Evolutionary conservation across 495 filamentous ascomycete species (phyloP), one percentile per base, ranked within the genome.

Genomic region (Aspergillus mulundensis): DNA sequence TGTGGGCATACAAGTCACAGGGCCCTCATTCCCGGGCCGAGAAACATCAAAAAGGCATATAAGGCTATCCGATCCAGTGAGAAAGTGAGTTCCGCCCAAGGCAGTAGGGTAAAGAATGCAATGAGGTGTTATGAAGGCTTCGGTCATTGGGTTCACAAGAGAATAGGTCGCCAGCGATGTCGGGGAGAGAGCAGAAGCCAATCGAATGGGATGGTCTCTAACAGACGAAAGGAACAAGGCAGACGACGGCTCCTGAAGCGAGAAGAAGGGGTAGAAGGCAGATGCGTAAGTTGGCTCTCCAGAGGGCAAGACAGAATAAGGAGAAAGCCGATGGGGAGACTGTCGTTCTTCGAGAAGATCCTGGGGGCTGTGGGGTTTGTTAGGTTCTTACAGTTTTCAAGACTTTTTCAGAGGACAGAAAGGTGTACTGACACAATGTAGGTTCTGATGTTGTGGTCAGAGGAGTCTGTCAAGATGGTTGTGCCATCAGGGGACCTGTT

Each of bases 401-500:
- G 32, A 8, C n/a, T 7, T 41, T 41, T 2, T 16, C 15, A 30
- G 32, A 8, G 32, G 16, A 6, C 36, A 18, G 24, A 15, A 5
- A 11, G 16, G 25, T 5, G 7, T n/a, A 68, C 71, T 64, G 61
- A 86, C 78, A 96, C 63, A 28, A 95, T 81, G 68, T 84, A 94
- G 12, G 84, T 82, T 48, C 82, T 77, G 40, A 95, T 76, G 45
- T 71, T 75, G 61, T 91, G 83, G 56, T 89, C 80, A 7, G 82
- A 84, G 38, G 80, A 86, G 23, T 81, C 80, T n/a, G 91, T 88
- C 62, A 98, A 65, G 45, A 97, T 71, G 7, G 82, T 83, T 10
- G 90, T 94, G 15, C 93, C 90, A 65, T 96, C 92, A 44, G 88
- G 84, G 7, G 89, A 83, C 86, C 84, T 84, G 61, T 47, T 12